Conservation (phyloP, 257 asterid species). For the Penstemon eatonii region DNA sequence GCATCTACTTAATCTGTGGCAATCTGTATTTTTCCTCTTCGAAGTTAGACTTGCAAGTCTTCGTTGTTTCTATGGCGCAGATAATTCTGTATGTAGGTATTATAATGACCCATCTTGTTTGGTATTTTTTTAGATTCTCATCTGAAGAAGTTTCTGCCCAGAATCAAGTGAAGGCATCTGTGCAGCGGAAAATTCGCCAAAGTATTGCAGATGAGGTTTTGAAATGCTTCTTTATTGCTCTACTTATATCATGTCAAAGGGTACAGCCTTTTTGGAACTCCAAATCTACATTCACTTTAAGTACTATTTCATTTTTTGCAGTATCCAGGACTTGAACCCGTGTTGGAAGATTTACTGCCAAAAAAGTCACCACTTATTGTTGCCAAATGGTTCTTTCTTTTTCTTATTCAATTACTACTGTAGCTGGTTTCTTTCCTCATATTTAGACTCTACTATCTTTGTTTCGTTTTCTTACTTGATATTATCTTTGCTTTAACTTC, state of each 20-base stretch:
- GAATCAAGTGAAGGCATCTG: conserved; percentile 99
- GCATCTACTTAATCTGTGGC: background rate
- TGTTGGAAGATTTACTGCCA: conserved; percentile 89
- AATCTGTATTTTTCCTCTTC: conserved; percentile 4
- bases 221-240: conserved; percentile 24
- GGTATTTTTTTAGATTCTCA: conserved; percentile 63
- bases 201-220: conserved; percentile 90
- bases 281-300: conserved; percentile 16
- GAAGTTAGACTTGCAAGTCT: background rate
- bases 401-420: conserved; percentile 17
- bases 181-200: conserved; percentile 89
- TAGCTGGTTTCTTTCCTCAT: conserved; percentile 7
- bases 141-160: conserved; percentile 96
- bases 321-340: conserved; percentile 91
- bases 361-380: conserved; percentile 93
- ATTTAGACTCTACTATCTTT: conserved; percentile 12
- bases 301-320: conserved; percentile 35
- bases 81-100: conserved; percentile 15
- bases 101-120: conserved; percentile 12
- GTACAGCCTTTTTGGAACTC: background rate
- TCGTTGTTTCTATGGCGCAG: conserved; percentile 6
- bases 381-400: conserved; percentile 75
- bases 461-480: conserved; percentile 27
- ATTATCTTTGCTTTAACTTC: conserved; percentile 15
- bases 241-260: conserved; percentile 8